These are phyloP conservation scores for Fusarium sp. DNA, from an alignment of 2,329 filamentous ascomycete genomes.

Conservation along the genomic window DNA sequence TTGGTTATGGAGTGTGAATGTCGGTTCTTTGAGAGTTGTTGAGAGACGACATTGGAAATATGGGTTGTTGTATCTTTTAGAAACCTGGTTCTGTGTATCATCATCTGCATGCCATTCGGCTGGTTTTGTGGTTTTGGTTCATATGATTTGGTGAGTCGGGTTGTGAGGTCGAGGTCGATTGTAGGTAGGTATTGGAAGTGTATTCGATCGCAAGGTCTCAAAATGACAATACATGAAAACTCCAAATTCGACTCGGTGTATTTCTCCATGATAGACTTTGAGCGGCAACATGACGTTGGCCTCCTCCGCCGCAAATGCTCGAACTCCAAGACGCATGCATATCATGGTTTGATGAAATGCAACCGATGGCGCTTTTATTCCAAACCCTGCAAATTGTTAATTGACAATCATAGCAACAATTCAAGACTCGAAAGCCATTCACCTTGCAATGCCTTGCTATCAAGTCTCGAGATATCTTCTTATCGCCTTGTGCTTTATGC, in stretches of 20 bases:
- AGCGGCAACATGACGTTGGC: neutral
- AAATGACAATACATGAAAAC: neutral
- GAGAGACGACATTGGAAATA: too few relatives aligned
- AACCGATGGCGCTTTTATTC: neutral
- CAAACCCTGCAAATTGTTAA: neutral
- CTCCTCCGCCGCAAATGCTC: neutral
- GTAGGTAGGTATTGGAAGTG: neutral
- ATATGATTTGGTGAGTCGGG: constrained; percentile 20
- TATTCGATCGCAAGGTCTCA: constrained; percentile 9
- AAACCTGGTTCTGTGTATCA: too few relatives aligned
- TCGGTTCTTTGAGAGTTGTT: too few relatives aligned
- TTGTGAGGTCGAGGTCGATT: neutral
- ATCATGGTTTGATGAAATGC: neutral
- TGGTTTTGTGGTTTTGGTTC: neutral
- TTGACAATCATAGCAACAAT: too few relatives aligned
- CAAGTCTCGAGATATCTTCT: neutral
- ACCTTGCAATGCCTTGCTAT: neutral
- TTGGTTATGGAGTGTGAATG: too few relatives aligned
- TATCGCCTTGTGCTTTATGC: neutral
- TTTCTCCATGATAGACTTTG: constrained; percentile 6
- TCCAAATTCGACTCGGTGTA: constrained; percentile 1
- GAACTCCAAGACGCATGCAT: neutral
- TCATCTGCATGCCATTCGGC: constrained; percentile 1
- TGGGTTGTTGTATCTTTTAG: too few relatives aligned
- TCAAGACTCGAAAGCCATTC: neutral